Conservation (phyloP, 768 basidiomycete genomes). For the Amanita polypyramis region DNA sequence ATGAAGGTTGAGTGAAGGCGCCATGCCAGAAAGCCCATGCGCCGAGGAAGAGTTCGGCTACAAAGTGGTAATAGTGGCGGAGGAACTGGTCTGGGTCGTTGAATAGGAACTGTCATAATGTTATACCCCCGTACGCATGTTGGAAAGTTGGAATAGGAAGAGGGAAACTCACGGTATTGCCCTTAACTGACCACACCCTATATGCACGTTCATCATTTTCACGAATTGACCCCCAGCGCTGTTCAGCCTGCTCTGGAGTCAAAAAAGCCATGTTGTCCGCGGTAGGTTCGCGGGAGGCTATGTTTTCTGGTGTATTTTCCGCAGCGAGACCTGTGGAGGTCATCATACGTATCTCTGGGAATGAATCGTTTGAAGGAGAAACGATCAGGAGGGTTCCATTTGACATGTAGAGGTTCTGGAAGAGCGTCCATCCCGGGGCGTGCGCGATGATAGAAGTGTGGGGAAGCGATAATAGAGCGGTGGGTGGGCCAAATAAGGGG, state of each 20-base stretch:
- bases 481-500: constrained; percentile 1
- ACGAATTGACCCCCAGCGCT: constrained; percentile 40
- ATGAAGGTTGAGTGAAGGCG: constrained; percentile 21
- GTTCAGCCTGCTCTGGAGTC: constrained; percentile 44
- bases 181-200: constrained; percentile 57
- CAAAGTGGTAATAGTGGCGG: constrained; percentile 83
- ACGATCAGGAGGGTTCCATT: constrained; percentile 75
- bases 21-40: constrained; percentile 67
- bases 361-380: constrained; percentile 22
- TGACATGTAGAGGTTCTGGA: constrained; percentile 75
- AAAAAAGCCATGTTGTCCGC: constrained; percentile 51
- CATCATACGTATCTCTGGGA: constrained; percentile 40
- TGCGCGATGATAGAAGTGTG: constrained; percentile 51
- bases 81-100: constrained; percentile 73
- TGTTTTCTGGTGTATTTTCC: constrained; percentile 51
- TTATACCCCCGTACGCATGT: neutral
- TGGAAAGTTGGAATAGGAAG: neutral
- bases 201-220: constrained; percentile 19
- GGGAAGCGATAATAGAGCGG: constrained; percentile 23
- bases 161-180: constrained; percentile 47
- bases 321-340: constrained; percentile 58
- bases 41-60: constrained; percentile 72
- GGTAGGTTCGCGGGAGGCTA: constrained; percentile 57
- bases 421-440: constrained; percentile 79
- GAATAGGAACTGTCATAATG: constrained; percentile 32